phyloP scores from a whole-genome alignment of 306 rosid species.

The Cucumis cinereus region DNA sequence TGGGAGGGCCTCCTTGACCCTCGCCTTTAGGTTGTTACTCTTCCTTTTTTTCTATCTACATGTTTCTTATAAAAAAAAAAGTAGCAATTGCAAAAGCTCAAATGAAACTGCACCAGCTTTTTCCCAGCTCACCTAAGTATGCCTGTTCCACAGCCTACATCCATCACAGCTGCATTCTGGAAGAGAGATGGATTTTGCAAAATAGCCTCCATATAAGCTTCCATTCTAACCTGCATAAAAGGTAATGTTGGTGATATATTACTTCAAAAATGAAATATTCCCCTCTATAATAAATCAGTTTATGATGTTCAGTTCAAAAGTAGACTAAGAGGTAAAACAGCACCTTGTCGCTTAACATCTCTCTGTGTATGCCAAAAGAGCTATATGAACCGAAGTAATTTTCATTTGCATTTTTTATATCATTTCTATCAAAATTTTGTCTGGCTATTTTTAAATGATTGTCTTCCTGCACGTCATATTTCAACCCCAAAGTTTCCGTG shows the following conservation, averaged over 20 bases:
- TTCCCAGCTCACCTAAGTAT: conserved; percentile 63
- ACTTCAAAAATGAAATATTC: background rate
- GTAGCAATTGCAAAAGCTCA: background rate
- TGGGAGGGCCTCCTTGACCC: too few relatives aligned
- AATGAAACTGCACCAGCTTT: background rate
- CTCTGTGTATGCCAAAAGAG: conserved; percentile 88
- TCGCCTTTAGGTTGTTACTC: too few relatives aligned
- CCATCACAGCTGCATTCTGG: conserved; percentile 65
- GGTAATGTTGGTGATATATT: background rate
- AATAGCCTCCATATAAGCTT: conserved; percentile 77
- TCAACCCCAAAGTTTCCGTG: conserved; percentile 16
- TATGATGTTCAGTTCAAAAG: background rate
- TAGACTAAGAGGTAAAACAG: background rate
- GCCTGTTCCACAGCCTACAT: conserved; percentile 95
- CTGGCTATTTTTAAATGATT: conserved; percentile 20
- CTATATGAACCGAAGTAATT: conserved; percentile 81
- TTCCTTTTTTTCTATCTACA: too few relatives aligned
- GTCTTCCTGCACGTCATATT: conserved; percentile 20
- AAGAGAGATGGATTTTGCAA: conserved; percentile 71
- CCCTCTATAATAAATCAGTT: background rate
- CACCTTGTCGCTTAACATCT: conserved; percentile 96
- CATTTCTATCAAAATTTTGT: conserved; percentile 32
- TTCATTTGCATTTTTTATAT: conserved; percentile 59
- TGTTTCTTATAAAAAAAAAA: too few relatives aligned
- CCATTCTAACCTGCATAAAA: conserved; percentile 65